Base-by-base conservation (phyloP, 2,329 filamentous ascomycete genomes). In the Fusarium pseudocircinatum region DNA sequence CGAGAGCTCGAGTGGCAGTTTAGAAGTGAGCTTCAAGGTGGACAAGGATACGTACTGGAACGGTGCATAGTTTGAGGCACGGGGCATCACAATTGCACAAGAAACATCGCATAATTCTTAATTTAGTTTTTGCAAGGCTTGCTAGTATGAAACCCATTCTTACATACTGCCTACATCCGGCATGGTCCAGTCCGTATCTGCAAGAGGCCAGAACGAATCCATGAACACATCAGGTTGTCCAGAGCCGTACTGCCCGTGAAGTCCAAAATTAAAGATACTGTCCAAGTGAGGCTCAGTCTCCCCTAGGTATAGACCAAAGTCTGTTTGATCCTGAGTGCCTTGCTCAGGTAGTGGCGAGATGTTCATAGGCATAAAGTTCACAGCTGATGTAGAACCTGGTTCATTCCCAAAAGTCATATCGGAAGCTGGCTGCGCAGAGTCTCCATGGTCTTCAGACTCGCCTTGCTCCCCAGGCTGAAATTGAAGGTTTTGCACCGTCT, bases 151-250 rank as follows among this genome's bases (percentile, higher is more conserved):
- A 28, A 28, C 4, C 26, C 26, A 28, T 28, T 28, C 26, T 28
- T 28, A 28, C 10, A 47, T 47, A 30, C 44, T 30, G 1, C 28
- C 34, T 11, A 58, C 34, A 28, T 65, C 57, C 4, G 57, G 6
- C 28, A 65, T 34, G 0, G 62, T 52, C 66, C 66, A 70, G 7
- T 64, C 54, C 6, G 26, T 52, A 20, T 61, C 53, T 12, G 24
- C 40, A 4, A 70, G 16, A 9, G 69, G 69, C 69, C 63, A 68
- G 20, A 72, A 71, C 0, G 69, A 68, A 34, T 72, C 69, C 68
- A 72, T 68, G 8, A 72, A 72, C 1, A 72, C 32, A 30, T 72
- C 69, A 1, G 69, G 69, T 6, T 72, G 69, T 2, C 58, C 57
- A 3, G 47, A 44, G 0, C 58, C 58, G 30, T 72, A 58, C 12